Evolutionary conservation across 2,329 filamentous ascomycete genomes (phyloP), one percentile per base, ranked within the genome.

Genomic region (Clonostachys rosea): DNA sequence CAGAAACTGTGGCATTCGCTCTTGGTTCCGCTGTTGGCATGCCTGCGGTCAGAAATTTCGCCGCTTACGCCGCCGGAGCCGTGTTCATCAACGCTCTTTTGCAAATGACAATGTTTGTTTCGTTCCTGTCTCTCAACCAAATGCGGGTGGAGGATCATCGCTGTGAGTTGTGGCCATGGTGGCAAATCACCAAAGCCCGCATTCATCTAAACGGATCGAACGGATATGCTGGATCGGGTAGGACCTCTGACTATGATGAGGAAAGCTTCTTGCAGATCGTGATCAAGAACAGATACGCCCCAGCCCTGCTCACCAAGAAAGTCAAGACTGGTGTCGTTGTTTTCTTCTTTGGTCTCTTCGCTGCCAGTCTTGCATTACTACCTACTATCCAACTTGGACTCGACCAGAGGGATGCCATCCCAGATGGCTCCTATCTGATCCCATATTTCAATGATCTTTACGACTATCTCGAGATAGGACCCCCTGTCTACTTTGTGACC

Each of bases 1-100:
- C 92, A 0, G 94, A 99, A 65, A 99, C 92, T 0, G 84, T 91
- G 20, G 91, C 92, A 3, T 99, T 99, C 65, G 86, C 91, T 2
- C 78, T 99, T 11, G 94, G 94, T 12, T 88, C 90, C 40, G 92
- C 94, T 51, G 95, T 96, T 7, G 91, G 91, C 43, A 99, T 99
- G 94, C 94, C 95, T 14, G 94, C 94, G 3, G 95, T 99, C 40
- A 84, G 91, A 52, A 99, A 99, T 67, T 99, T 99, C 67, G 95
- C 94, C 14, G 85, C 92, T 4, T 99, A 99, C 62, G 94, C 94
- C 12, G 91, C 94, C 3, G 94, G 94, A 44, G 94, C 94, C 11
- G 94, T 99, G 11, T 85, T 97, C 57, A 92, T 99, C 75, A 99
- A 99, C 62, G 95, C 95, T 1, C 65, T 97, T n/a, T 73, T 99